These are phyloP conservation scores for Boletus rubroflammeus DNA, from an alignment of 768 basidiomycete species.

Conservation along the genomic window DNA sequence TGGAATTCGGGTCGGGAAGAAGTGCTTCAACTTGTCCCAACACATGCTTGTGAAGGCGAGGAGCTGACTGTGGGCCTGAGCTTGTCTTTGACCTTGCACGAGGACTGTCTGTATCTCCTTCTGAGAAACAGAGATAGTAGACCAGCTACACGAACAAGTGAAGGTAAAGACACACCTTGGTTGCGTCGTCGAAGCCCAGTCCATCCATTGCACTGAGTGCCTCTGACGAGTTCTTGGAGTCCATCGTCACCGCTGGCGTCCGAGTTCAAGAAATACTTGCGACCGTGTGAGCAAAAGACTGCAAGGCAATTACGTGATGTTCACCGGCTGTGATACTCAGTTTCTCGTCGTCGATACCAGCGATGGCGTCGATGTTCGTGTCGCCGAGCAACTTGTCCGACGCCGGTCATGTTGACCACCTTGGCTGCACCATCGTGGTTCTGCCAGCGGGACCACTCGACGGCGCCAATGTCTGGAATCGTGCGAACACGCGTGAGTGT, in stretches of 20 bases:
- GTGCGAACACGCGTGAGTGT: constrained; percentile 26
- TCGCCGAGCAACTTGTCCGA: constrained; percentile 1
- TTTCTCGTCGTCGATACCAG: constrained; percentile 9
- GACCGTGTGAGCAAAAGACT: constrained; percentile 27
- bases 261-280: background rate
- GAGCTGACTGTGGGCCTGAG: constrained; percentile 69
- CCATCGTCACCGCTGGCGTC: constrained; percentile 8
- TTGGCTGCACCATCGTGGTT: background rate
- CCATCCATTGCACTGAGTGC: constrained; percentile 37
- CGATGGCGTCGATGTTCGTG: constrained; percentile 5
- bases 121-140: constrained; percentile 37
- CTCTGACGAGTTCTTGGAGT: constrained; percentile 25
- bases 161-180: constrained; percentile 49
- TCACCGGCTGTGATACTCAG: background rate
- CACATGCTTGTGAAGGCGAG: constrained; percentile 81
- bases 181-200: constrained; percentile 63
- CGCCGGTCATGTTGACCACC: background rate
- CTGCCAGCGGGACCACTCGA: constrained; percentile 5
- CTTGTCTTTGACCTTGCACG: constrained; percentile 78
- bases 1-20: background rate
- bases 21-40: constrained; percentile 80
- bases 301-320: constrained; percentile 22
- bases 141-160: constrained; percentile 1
- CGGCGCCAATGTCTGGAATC: constrained; percentile 20
- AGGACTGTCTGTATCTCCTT: constrained; percentile 80